These are phyloP conservation scores for Saitoella complicata DNA, from an alignment of 805 yeast genomes.

Conservation along the genomic window DNA sequence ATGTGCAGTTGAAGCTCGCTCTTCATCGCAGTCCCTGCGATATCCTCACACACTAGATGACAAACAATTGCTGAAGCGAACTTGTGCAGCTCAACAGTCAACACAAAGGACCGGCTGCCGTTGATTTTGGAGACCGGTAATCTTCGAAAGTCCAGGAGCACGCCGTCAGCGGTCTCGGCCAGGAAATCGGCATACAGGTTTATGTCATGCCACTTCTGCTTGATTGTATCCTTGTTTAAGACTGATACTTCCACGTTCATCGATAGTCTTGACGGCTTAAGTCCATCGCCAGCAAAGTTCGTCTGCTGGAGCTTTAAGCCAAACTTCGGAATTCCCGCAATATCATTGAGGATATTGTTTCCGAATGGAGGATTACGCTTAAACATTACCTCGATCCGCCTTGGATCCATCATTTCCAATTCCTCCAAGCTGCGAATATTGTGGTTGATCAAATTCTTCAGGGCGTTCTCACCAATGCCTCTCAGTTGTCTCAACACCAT, in stretches of 20 bases:
- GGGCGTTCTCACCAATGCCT: constrained; percentile 29
- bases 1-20: too few species aligned
- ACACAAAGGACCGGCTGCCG: neutral
- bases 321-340: constrained; percentile 25
- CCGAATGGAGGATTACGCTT: constrained; percentile 29
- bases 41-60: neutral
- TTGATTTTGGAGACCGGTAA: constrained; percentile 12
- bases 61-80: neutral
- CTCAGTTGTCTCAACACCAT: constrained; percentile 32
- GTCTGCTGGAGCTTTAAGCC: constrained; percentile 11
- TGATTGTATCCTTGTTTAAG: constrained; percentile 10
- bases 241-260: constrained; percentile 16
- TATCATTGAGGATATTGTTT: constrained; percentile 22
- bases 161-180: constrained; percentile 21
- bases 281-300: constrained; percentile 5
- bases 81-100: neutral
- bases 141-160: constrained; percentile 31
- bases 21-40: neutral
- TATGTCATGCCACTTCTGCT: constrained; percentile 13
- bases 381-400: constrained; percentile 27
- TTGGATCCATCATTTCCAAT: constrained; percentile 18
- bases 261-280: constrained; percentile 6
- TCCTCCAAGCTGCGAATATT: constrained; percentile 23
- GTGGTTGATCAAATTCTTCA: constrained; percentile 24
- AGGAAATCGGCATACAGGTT: constrained; percentile 21